Evolutionary conservation across 352 stramenopile genomes (phyloP).

Genomic region (Globisporangium spinosum): DNA sequence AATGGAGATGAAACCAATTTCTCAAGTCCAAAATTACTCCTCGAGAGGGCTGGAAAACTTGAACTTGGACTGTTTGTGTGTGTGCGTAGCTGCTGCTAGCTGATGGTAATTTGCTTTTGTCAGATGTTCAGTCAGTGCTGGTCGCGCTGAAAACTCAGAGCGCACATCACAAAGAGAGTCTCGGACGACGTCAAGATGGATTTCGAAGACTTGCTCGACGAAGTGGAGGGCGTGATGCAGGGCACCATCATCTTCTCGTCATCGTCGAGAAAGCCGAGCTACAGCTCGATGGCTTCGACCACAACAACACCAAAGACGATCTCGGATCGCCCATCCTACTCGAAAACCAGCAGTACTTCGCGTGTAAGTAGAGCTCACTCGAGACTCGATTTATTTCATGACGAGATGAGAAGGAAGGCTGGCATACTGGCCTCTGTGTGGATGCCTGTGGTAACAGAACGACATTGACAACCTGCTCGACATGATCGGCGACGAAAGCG

Average conservation of each 20-base stretch:
- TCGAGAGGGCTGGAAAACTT: too few species aligned
- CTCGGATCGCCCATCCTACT: background rate
- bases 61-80: too few species aligned
- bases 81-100: too few species aligned
- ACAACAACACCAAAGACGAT: background rate
- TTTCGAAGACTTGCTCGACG: constrained; percentile 66
- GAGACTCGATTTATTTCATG: background rate
- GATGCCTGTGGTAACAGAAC: constrained; percentile 25
- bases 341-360: constrained; percentile 9
- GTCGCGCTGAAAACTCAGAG: background rate
- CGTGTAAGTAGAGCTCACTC: constrained; percentile 3
- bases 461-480: constrained; percentile 76
- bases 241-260: constrained; percentile 13
- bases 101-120: background rate
- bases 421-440: background rate
- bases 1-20: constrained; percentile 1
- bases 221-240: constrained; percentile 66
- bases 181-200: constrained; percentile 33
- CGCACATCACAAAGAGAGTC: background rate
- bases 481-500: constrained; percentile 51
- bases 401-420: background rate
- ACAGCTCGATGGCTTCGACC: background rate
- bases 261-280: constrained; percentile 13
- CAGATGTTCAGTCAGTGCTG: background rate
- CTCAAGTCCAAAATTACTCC: background rate